phyloP scores from a whole-genome alignment of 805 yeast genomes.

The Starmerella asiatica region DNA sequence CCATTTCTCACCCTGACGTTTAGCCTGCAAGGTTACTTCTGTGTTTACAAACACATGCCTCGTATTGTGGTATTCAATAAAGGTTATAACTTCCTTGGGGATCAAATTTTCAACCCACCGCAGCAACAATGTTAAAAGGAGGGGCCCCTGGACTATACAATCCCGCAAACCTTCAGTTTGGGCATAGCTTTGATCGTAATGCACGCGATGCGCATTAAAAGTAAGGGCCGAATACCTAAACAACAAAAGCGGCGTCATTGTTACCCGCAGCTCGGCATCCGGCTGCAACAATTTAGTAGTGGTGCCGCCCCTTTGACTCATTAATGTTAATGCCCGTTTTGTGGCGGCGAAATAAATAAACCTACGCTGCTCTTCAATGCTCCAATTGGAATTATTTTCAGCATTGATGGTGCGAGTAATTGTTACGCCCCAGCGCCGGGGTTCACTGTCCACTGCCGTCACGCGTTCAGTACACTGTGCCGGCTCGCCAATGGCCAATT shows the following conservation, averaged over 20 bases:
- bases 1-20: too few species aligned
- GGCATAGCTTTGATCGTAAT: conserved; percentile 51
- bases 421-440: conserved; percentile 32
- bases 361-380: conserved; percentile 41
- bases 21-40: conserved; percentile 6
- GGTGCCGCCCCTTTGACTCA: not conserved
- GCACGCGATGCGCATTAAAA: conserved; percentile 74
- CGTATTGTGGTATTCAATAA: conserved; percentile 38
- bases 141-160: conserved; percentile 69
- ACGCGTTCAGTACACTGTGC: conserved; percentile 44
- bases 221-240: conserved; percentile 62
- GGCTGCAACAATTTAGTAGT: not conserved
- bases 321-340: not conserved
- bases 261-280: conserved; percentile 22
- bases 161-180: conserved; percentile 46
- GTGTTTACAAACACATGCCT: conserved; percentile 39
- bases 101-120: conserved; percentile 33
- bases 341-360: conserved; percentile 42
- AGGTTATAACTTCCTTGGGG: not conserved
- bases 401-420: conserved; percentile 38
- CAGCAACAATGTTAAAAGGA: conserved; percentile 47
- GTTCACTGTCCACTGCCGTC: conserved; percentile 16
- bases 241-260: conserved; percentile 34
- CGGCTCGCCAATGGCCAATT: conserved; percentile 29
- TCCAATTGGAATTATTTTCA: conserved; percentile 20